Percentiles rank a stretch among this genome's conserved stretches.
Conservation (phyloP, 164 flowering plant species). For the Warburgia ugandensis region DNA sequence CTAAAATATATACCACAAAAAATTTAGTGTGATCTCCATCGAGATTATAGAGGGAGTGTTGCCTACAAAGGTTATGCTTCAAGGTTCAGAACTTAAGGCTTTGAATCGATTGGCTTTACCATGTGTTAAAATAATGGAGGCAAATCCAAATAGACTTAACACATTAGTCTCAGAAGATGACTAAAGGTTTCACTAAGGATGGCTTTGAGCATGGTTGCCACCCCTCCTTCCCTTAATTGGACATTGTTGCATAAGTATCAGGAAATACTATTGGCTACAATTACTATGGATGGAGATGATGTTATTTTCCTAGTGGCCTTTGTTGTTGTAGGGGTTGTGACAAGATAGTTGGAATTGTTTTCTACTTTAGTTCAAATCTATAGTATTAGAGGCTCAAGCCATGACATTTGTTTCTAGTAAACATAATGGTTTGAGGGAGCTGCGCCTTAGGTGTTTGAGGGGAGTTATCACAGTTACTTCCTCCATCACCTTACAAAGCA, state of each 20-base stretch:
- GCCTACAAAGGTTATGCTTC: slow-evolving; percentile 42
- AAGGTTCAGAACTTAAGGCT: slow-evolving; percentile 35
- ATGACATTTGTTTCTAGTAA: slow-evolving; percentile 53
- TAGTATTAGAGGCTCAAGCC: slow-evolving; percentile 26
- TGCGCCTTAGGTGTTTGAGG: slow-evolving; percentile 39
- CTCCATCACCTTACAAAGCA: slow-evolving; percentile 35
- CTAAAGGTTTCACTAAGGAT: slow-evolving; percentile 26
- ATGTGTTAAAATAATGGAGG: slow-evolving; percentile 42
- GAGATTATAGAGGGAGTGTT: slow-evolving; percentile 47
- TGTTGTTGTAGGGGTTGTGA: slow-evolving; percentile 46
- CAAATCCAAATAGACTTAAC: slow-evolving; percentile 44
- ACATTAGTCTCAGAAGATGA: slow-evolving; percentile 30
- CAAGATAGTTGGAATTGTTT: slow-evolving; percentile 60
- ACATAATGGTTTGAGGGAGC: slow-evolving; percentile 41
- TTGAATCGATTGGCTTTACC: slow-evolving; percentile 39
- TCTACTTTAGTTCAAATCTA: slow-evolving; percentile 36
- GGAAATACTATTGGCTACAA: slow-evolving; percentile 45
- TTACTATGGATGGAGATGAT: slow-evolving; percentile 54
- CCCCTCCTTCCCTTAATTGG: slow-evolving; percentile 45
- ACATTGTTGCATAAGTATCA: slow-evolving; percentile 41
- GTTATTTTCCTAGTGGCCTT: slow-evolving; percentile 52
- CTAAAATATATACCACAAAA: slow-evolving; percentile 41
- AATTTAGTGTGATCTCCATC: slow-evolving; percentile 31
- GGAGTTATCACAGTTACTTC: slow-evolving; percentile 41
- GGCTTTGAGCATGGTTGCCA: slow-evolving; percentile 53